Percentiles rank a stretch among this genome's conserved stretches.
Evolutionary conservation across 2,329 filamentous ascomycete species (phyloP).

Genomic region (Cylindrodendrum hubeiense): DNA sequence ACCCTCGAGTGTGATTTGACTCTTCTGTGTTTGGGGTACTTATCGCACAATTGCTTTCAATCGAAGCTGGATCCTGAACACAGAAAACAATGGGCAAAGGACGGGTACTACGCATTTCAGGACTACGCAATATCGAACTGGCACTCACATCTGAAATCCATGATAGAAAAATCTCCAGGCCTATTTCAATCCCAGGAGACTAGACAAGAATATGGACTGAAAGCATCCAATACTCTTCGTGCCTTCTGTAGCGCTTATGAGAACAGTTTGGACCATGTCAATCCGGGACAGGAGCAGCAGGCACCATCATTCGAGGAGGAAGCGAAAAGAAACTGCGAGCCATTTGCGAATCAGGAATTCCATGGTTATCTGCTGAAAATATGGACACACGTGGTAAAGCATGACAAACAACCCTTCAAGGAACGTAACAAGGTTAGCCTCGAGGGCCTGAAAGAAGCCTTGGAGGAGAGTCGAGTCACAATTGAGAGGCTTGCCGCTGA

Average conservation of each 20-base stretch:
- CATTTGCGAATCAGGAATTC: not conserved
- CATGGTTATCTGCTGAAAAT: not conserved
- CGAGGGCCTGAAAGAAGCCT: conserved; percentile 25
- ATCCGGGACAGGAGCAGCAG: not conserved
- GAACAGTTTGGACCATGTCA: not conserved
- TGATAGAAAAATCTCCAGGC: conserved; percentile 26
- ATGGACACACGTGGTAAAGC: conserved; percentile 14
- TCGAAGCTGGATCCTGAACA: conserved; percentile 20
- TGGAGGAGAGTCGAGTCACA: conserved; percentile 36
- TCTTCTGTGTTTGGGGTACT: conserved; percentile 49
- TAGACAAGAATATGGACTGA: not conserved
- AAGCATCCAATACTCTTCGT: not conserved
- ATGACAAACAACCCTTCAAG: conserved; percentile 3
- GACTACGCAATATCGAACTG: conserved; percentile 54
- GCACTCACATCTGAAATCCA: conserved; percentile 46
- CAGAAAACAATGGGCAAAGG: conserved; percentile 24
- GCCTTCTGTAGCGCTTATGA: not conserved
- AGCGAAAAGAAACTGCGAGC: not conserved
- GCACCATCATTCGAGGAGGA: too few species aligned
- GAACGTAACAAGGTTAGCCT: conserved; percentile 23
- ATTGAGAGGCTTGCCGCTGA: conserved; percentile 42
- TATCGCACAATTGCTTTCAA: conserved; percentile 49
- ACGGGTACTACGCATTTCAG: conserved; percentile 52
- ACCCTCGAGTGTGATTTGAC: conserved; percentile 22
- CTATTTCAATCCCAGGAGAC: not conserved